Conservation (phyloP, 176 grass and related monocot genomes). For the Elaeis guineensis region DNA sequence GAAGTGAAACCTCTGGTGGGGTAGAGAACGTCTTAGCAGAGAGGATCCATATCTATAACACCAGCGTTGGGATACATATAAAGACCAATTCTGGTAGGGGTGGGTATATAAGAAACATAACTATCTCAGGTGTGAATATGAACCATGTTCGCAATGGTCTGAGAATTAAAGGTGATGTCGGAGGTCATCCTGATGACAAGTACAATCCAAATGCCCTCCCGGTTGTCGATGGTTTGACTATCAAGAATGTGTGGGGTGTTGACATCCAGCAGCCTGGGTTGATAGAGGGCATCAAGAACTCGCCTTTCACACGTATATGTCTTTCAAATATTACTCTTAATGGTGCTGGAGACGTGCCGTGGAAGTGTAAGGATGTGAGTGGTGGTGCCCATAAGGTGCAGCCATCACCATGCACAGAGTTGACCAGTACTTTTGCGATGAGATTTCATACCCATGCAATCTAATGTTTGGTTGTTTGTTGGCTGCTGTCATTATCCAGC, state of each 20-base stretch:
- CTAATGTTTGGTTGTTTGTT: constrained; percentile 10
- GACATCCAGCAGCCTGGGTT: constrained; percentile 61
- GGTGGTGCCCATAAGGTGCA: constrained; percentile 59
- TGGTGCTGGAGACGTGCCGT: constrained; percentile 14
- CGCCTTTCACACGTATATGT: constrained; percentile 64
- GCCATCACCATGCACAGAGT: constrained; percentile 52
- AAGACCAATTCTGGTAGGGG: constrained; percentile 90
- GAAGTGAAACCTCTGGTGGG: constrained; percentile 77
- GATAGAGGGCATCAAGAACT: constrained; percentile 66
- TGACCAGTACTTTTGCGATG: constrained; percentile 35
- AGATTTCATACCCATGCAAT: constrained; percentile 43
- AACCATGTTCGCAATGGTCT: constrained; percentile 49
- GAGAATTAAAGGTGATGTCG: constrained; percentile 59
- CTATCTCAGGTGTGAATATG: constrained; percentile 58
- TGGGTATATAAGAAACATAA: constrained; percentile 65
- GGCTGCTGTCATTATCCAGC: no score
- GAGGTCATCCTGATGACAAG: constrained; percentile 55
- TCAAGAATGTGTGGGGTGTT: constrained; percentile 75
- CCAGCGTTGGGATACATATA: constrained; percentile 68
- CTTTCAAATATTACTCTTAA: constrained; percentile 58
- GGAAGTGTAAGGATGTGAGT: constrained; percentile 67
- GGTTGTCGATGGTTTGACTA: constrained; percentile 35
- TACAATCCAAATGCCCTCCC: constrained; percentile 65
- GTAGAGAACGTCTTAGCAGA: constrained; percentile 61
- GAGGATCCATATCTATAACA: constrained; percentile 56